These are phyloP conservation scores for Intubia oerlemansii DNA, from an alignment of 2,329 filamentous ascomycete species.

Conservation along the genomic window DNA sequence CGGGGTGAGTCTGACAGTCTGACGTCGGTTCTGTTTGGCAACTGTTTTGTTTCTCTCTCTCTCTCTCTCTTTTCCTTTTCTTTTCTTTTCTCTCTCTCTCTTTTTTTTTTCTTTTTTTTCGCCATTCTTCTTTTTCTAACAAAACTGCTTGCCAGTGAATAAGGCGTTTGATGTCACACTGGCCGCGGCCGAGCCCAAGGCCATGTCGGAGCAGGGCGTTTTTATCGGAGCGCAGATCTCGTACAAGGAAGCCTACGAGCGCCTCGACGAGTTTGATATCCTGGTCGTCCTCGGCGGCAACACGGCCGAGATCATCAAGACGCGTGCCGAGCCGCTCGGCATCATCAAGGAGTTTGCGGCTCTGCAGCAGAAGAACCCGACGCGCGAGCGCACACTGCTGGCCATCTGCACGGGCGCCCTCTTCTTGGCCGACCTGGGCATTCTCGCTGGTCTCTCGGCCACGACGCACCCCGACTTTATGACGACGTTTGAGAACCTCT, in stretches of 20 bases:
- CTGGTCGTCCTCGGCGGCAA: conserved; percentile 59
- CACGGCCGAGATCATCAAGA: conserved; percentile 39
- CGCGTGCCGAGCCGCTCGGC: conserved; percentile 44
- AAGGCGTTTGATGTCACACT: conserved; percentile 38
- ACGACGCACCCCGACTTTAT: conserved; percentile 68
- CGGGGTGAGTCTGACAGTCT: conserved; percentile 26
- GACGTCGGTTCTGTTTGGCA: too few relatives aligned
- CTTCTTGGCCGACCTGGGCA: conserved; percentile 54
- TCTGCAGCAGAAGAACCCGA: conserved; percentile 58
- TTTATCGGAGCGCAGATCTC: conserved; percentile 53
- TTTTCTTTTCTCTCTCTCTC: too few relatives aligned
- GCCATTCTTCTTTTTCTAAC: neutral
- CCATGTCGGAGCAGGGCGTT: conserved; percentile 40
- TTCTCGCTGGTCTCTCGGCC: conserved; percentile 58
- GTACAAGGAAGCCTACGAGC: conserved; percentile 57
- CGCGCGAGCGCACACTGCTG: conserved; percentile 60
- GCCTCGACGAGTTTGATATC: conserved; percentile 56
- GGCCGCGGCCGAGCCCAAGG: conserved; percentile 28
- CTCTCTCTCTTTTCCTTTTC: too few relatives aligned
- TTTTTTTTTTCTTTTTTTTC: too few relatives aligned
- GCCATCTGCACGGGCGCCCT: conserved; percentile 64
- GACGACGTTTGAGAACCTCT: conserved; percentile 63
- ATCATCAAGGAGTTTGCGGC: conserved; percentile 61
- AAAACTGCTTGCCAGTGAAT: too few relatives aligned
- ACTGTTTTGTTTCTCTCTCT: too few relatives aligned